A percentile compares a stretch with the other conserved stretches of the same genome.
These are phyloP conservation scores for Eutrema japonicum DNA, from an alignment of 345 rosid genomes.

Conservation along the genomic window DNA sequence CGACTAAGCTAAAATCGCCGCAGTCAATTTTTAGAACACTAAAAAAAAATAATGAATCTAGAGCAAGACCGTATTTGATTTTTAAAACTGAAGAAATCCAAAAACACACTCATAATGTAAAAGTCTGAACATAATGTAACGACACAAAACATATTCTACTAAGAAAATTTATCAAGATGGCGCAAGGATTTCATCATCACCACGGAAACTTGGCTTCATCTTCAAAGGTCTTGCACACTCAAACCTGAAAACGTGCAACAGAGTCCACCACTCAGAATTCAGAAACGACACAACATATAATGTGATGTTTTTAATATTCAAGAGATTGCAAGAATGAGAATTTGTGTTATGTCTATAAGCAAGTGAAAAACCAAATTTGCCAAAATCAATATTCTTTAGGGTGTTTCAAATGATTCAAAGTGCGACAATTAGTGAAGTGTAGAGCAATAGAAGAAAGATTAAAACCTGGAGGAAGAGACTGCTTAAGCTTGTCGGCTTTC, in stretches of 20 bases:
- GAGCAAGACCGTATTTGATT: constrained; percentile 6
- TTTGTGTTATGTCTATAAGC: background rate
- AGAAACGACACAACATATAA: background rate
- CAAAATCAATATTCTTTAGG: background rate
- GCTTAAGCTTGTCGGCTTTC: constrained; percentile 96
- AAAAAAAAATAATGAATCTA: background rate
- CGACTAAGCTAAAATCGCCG: too few species aligned
- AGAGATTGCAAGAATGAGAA: background rate
- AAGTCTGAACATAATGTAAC: constrained; percentile 19
- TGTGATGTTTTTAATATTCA: too few species aligned
- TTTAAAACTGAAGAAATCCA: constrained; percentile 24
- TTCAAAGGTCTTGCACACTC: constrained; percentile 76
- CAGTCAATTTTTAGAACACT: too few species aligned
- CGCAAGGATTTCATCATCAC: background rate
- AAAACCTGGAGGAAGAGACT: constrained; percentile 93
- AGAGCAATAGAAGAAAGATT: background rate
- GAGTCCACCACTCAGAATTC: background rate
- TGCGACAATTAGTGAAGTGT: background rate
- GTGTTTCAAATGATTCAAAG: background rate
- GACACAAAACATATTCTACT: constrained; percentile 9
- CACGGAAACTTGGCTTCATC: constrained; percentile 27
- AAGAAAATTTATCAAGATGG: constrained; percentile 4
- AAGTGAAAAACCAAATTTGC: background rate
- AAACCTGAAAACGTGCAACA: constrained; percentile 60
- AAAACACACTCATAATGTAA: constrained; percentile 18